Conservation (phyloP, 116 monocot species). For the Thalassia testudinum region DNA sequence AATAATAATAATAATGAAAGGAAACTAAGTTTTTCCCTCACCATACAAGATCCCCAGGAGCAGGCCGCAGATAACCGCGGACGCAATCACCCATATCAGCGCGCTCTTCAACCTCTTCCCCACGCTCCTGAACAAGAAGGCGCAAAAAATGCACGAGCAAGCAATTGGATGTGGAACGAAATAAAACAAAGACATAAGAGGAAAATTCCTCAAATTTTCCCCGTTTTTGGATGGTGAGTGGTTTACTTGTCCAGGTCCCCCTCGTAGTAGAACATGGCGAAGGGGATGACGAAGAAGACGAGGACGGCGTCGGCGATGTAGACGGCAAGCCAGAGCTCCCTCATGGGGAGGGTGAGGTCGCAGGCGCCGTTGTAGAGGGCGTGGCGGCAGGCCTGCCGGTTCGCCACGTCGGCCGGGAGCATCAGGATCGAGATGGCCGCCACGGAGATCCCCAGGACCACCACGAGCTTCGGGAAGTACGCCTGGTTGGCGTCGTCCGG, state of each 20-base stretch:
- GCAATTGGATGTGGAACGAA: no score
- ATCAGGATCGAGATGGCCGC: constrained; percentile 90
- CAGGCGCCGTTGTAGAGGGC: constrained; percentile 88
- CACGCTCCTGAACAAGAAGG: constrained; percentile 38
- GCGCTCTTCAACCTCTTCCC: constrained; percentile 65
- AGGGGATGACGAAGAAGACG: constrained; percentile 82
- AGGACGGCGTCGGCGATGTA: constrained; percentile 77
- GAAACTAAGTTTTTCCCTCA: no score
- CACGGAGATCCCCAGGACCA: constrained; percentile 68
- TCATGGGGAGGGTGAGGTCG: constrained; percentile 78
- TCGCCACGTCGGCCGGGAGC: constrained; percentile 95
- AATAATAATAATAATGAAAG: no score
- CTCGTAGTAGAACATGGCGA: constrained; percentile 97
- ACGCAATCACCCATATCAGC: constrained; percentile 42
- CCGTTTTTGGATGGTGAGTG: no score
- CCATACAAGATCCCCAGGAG: constrained; percentile 78
- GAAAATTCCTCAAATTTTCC: no score
- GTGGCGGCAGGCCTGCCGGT: constrained; percentile 60
- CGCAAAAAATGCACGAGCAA: no score
- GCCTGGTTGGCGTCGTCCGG: constrained; percentile 93
- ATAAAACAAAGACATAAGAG: no score
- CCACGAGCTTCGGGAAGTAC: constrained; percentile 80
- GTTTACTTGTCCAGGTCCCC: constrained; percentile 92
- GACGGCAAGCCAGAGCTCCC: constrained; percentile 74
- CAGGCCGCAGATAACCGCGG: constrained; percentile 56